Conservation (phyloP, 495 filamentous ascomycete genomes). For the Saxispiralis lemnorum region DNA sequence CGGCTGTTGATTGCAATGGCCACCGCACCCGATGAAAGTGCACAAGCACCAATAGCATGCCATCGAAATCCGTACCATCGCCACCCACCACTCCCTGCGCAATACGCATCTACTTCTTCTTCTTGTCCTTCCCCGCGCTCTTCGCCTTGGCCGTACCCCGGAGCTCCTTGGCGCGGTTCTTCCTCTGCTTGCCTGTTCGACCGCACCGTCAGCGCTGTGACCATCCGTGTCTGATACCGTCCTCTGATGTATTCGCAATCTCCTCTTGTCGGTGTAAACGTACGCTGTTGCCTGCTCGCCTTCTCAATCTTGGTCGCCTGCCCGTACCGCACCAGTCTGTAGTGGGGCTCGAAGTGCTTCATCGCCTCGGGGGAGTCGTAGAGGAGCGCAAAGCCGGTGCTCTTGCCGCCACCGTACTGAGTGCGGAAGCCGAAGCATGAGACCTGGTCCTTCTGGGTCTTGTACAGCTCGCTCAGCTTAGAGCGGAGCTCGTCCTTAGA, state of each 20-base stretch:
- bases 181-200: slow-evolving; percentile 92
- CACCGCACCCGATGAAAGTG: not conserved
- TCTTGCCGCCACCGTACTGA: slow-evolving; percentile 98
- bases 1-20: not conserved
- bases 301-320: slow-evolving; percentile 85
- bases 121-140: slow-evolving; percentile 56
- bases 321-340: slow-evolving; percentile 85
- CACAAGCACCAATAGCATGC: not conserved
- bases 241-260: no score
- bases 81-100: no score
- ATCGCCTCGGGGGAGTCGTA: slow-evolving; percentile 93
- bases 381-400: slow-evolving; percentile 93
- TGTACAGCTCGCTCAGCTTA: slow-evolving; percentile 92
- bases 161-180: slow-evolving; percentile 98
- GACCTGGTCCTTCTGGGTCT: slow-evolving; percentile 88
- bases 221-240: not conserved
- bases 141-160: slow-evolving; percentile 84
- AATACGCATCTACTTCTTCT: slow-evolving; percentile 25
- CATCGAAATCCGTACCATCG: no score
- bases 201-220: slow-evolving; percentile 22
- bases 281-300: slow-evolving; percentile 95
- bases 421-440: slow-evolving; percentile 96
- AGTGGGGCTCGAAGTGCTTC: slow-evolving; percentile 99
- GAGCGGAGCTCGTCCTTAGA: slow-evolving; percentile 93
- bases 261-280: slow-evolving; percentile 27